Evolutionary conservation across 2,329 filamentous ascomycete species (phyloP).

Genomic region (Pyrenochaeta sp.): DNA sequence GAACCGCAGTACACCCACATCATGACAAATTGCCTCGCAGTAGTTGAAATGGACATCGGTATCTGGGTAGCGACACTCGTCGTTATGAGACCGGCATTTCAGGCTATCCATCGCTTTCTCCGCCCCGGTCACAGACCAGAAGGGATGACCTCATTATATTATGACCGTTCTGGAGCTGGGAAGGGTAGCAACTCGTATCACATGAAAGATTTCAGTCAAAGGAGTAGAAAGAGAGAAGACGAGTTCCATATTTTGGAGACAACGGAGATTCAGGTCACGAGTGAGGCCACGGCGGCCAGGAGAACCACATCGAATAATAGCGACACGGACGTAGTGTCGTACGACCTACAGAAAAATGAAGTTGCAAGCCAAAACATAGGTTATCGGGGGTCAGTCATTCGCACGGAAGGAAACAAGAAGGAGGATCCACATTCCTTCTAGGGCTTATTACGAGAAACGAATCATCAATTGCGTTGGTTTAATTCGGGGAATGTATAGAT

Average conservation of each 20-base stretch:
- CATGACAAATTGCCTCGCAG: constrained; percentile 11
- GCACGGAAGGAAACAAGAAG: no score
- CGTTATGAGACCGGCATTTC: constrained; percentile 15
- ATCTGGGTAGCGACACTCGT: constrained; percentile 15
- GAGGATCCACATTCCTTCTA: no score
- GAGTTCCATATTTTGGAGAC: constrained; percentile 18
- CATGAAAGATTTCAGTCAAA: not conserved
- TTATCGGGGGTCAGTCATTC: no score
- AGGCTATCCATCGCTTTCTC: constrained; percentile 3
- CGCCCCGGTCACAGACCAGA: constrained; percentile 1
- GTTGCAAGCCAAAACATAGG: no score
- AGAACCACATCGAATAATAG: not conserved
- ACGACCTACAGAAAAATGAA: no score
- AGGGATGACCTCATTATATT: not conserved
- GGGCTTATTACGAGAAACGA: no score
- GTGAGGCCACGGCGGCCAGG: not conserved
- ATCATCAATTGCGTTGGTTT: no score
- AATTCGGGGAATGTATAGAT: no score
- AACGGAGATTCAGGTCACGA: constrained; percentile 9
- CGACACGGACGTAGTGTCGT: not conserved
- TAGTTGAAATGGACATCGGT: constrained; percentile 17
- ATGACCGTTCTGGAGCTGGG: constrained; percentile 4
- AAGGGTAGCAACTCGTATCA: constrained; percentile 2
- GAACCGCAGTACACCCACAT: constrained; percentile 18
- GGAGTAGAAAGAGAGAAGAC: constrained; percentile 1